Conservation (phyloP, 2,329 filamentous ascomycete species). For the Byssoonygena ceratinophila region DNA sequence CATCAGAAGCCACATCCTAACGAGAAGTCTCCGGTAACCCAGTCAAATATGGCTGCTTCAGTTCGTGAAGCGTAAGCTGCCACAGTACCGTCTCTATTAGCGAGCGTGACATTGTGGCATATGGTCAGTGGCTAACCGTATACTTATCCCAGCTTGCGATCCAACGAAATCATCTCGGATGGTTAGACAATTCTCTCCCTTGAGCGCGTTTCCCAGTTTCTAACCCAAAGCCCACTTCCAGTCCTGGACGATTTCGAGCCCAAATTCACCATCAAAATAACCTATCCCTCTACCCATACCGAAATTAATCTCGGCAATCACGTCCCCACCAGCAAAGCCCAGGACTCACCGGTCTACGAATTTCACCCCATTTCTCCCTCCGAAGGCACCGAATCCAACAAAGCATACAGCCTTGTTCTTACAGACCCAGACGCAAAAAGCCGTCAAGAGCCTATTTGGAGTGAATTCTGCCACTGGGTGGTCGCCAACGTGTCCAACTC, state of each 20-base stretch:
- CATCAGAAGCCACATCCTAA: not conserved
- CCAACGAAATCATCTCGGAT: slow-evolving; percentile 13
- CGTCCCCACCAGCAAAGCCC: slow-evolving; percentile 36
- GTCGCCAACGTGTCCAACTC: slow-evolving; percentile 19
- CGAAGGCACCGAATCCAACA: slow-evolving; percentile 18
- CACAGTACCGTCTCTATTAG: not conserved
- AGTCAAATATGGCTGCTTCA: slow-evolving; percentile 2
- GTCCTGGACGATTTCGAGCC: slow-evolving; percentile 53
- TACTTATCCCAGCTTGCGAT: slow-evolving; percentile 1
- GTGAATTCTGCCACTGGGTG: slow-evolving; percentile 50
- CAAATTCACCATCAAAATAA: slow-evolving; percentile 41
- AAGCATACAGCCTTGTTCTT: slow-evolving; percentile 40
- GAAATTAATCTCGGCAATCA: slow-evolving; percentile 46
- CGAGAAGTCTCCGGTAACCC: not conserved
- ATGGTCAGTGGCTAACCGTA: not conserved
- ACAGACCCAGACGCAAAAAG: slow-evolving; percentile 52
- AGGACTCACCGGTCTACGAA: slow-evolving; percentile 34
- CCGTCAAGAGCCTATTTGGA: slow-evolving; percentile 44
- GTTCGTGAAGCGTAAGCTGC: slow-evolving; percentile 15
- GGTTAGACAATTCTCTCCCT: slow-evolving; percentile 2
- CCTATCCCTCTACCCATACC: slow-evolving; percentile 38
- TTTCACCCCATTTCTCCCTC: slow-evolving; percentile 27
- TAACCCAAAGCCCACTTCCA: slow-evolving; percentile 18
- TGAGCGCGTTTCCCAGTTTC: not conserved
- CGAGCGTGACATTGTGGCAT: not conserved